Evolutionary conservation across 73 alveolate genomes (phyloP).

Genomic region (Tetrahymena thermophila): DNA sequence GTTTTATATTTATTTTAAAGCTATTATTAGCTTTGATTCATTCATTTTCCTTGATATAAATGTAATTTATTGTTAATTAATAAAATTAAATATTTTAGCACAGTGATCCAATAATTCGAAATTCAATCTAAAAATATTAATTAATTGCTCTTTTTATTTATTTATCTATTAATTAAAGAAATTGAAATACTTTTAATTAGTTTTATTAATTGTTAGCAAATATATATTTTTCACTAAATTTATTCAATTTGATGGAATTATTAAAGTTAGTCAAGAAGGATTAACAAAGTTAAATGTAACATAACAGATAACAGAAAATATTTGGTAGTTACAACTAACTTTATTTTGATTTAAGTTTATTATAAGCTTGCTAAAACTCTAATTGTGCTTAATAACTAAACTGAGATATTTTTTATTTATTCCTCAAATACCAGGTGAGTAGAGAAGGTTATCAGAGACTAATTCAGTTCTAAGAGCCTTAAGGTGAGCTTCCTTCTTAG

Average conservation of each 20-base stretch:
- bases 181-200: too few species aligned
- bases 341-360: neutral
- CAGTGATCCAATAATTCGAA: too few species aligned
- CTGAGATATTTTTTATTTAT: neutral
- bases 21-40: neutral
- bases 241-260: neutral
- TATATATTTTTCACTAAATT: neutral
- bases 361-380: neutral
- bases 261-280: neutral
- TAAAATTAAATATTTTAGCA: too few species aligned
- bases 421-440: neutral
- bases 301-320: neutral
- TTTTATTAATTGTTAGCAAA: too few species aligned
- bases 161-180: too few species aligned
- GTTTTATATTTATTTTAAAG: neutral
- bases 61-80: neutral
- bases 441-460: constrained; percentile 1
- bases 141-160: too few species aligned
- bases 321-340: neutral
- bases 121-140: too few species aligned
- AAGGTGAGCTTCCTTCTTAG: constrained; percentile 38
- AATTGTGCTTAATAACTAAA: neutral
- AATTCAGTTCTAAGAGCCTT: constrained; percentile 25
- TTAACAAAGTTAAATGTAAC: neutral
- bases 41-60: neutral